Evolutionary conservation across 208 protist genomes (phyloP).

Genomic region (Leishmania aethiopica): DNA sequence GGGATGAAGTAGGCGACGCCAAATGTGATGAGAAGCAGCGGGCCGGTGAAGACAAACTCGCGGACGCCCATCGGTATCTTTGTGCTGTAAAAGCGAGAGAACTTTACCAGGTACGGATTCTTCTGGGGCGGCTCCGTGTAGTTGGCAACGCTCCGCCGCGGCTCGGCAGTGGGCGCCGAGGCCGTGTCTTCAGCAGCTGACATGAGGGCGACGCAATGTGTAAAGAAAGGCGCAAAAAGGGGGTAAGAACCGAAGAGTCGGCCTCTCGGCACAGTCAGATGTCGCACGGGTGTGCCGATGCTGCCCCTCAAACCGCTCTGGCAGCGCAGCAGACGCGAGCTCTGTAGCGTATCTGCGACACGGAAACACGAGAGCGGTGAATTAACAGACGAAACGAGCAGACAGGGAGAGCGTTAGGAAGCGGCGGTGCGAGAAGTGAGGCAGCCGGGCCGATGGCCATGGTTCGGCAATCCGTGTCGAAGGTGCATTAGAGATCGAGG

Average conservation of each 20-base stretch:
- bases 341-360: neutral
- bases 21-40: constrained; percentile 64
- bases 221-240: neutral
- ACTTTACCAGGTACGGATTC: constrained; percentile 67
- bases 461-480: neutral
- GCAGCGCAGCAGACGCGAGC: neutral
- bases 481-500: neutral
- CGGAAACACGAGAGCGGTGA: neutral
- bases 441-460: neutral
- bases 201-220: neutral
- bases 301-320: neutral
- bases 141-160: constrained; percentile 64
- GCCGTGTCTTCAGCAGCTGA: neutral
- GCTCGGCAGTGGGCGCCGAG: neutral
- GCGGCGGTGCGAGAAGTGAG: neutral
- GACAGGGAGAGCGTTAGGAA: neutral
- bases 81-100: constrained; percentile 74
- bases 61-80: constrained; percentile 84
- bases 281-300: neutral
- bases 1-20: constrained; percentile 76
- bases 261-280: neutral
- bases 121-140: constrained; percentile 71
- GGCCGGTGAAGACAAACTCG: constrained; percentile 83
- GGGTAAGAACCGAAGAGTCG: neutral
- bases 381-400: neutral